Conservation (phyloP, 371 early-diverging fungal genomes). For the Funneliformis caledonium region DNA sequence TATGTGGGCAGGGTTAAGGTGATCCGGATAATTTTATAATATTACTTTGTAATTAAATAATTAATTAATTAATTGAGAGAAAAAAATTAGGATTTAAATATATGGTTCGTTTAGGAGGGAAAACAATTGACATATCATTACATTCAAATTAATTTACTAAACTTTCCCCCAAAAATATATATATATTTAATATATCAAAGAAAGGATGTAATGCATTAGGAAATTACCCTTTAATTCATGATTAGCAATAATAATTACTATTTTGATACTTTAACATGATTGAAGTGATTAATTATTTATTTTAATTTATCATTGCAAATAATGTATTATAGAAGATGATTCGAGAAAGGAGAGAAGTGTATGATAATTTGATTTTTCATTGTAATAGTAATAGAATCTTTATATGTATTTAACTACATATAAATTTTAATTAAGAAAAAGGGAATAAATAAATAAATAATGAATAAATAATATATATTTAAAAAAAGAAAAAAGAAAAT, state of each 20-base stretch:
- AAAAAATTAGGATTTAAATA: background rate
- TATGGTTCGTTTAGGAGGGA: background rate
- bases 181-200: background rate
- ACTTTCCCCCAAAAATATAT: background rate
- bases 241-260: background rate
- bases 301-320: too few relatives aligned
- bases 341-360: background rate
- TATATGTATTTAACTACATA: background rate
- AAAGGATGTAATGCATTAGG: background rate
- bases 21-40: conserved; percentile 5
- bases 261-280: background rate
- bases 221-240: background rate
- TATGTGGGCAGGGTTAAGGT: conserved; percentile 60
- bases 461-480: background rate
- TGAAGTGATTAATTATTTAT: background rate
- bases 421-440: background rate
- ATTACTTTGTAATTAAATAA: background rate
- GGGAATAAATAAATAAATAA: background rate
- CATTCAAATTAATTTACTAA: background rate
- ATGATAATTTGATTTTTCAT: background rate
- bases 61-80: background rate
- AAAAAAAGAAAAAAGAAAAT: too few relatives aligned
- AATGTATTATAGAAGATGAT: background rate
- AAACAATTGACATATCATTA: background rate
- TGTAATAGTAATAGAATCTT: background rate